Base-by-base conservation (phyloP, 140 eudicot genomes). In the Cichorium intybus region DNA sequence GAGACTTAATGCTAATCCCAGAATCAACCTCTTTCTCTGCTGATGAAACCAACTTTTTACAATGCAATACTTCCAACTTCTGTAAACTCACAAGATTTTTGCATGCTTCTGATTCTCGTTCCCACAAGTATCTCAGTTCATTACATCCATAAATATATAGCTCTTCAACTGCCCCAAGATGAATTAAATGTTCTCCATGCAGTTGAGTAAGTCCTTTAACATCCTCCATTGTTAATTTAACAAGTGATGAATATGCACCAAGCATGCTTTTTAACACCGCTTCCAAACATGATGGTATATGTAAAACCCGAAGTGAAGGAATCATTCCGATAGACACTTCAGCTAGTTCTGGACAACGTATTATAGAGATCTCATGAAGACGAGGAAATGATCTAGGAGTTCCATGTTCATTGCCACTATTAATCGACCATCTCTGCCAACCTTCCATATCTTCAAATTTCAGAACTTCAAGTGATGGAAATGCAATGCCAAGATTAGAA, bases 401-500 rank as follows among this genome's bases (percentile, higher is more conserved):
- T 24, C 53, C 20, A 46, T 58, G 35, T 16, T 49, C 27, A 34
- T 20, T 57, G 17, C 10, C 23, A 7, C 16, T 31, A 7, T 12
- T n/a, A 22, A 24, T 66, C 35, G 69, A 67, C 79, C 79, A 75
- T 49, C 59, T 37, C 56, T 58, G 43, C 75, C 75, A 67, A 3
- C 51, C 46, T 15, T 20, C 26, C 87, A 75, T 74, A 70, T 60
- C 68, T 26, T 18, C 33, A n/a, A 67, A 75, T 50, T 8, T 22
- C 64, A 75, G 17, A 39, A 51, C 64, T 75, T 66, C 62, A 34
- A 66, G 74, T 18, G 69, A 74, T 26, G 64, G 74, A 60, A 75
- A 75, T 35, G 64, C 35, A 50, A 26, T 15, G 60, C 41, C 41
- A 58, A 49, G 4, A 6, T 11, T 20, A 24, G 69, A 48, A 49